phyloP scores from a whole-genome alignment of 805 yeast species.

The Teunomyces lycoperdinae region DNA sequence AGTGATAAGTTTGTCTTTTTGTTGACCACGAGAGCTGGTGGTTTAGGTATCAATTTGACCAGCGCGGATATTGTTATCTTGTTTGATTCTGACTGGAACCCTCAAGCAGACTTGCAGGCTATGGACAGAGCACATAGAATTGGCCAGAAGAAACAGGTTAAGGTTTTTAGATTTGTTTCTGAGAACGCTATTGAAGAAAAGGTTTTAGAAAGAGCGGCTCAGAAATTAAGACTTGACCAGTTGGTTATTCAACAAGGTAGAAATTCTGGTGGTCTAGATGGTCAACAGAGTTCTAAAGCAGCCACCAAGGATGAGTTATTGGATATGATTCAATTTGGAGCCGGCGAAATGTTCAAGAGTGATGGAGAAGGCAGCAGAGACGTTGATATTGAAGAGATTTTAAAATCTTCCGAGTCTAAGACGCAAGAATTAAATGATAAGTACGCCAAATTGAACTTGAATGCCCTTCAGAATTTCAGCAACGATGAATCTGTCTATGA shows the following conservation, averaged over 20 bases:
- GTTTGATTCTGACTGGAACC: conserved; percentile 85
- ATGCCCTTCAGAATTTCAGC: conserved; percentile 73
- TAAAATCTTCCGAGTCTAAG: conserved; percentile 59
- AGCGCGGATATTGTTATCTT: conserved; percentile 76
- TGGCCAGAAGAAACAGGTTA: conserved; percentile 82
- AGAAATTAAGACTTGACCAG: conserved; percentile 74
- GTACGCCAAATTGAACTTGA: conserved; percentile 66
- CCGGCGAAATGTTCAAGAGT: conserved; percentile 55
- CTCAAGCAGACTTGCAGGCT: conserved; percentile 85
- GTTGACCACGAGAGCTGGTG: conserved; percentile 86
- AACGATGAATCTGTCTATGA: conserved; percentile 71
- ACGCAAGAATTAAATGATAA: conserved; percentile 60
- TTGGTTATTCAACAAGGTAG: conserved; percentile 80
- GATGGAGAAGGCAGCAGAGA: conserved; percentile 28
- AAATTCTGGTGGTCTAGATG: conserved; percentile 29
- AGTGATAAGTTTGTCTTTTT: conserved; percentile 71
- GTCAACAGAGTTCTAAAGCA: conserved; percentile 34
- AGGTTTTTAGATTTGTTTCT: conserved; percentile 72
- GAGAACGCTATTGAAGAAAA: conserved; percentile 84
- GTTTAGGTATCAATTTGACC: conserved; percentile 80
- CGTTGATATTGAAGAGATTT: conserved; percentile 58
- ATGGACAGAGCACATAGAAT: conserved; percentile 90
- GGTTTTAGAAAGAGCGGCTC: conserved; percentile 77
- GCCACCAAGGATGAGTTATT: conserved; percentile 68
- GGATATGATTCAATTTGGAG: conserved; percentile 83